Conservation (phyloP, 2,329 filamentous ascomycete species). For the Salinomyces thailandicus region DNA sequence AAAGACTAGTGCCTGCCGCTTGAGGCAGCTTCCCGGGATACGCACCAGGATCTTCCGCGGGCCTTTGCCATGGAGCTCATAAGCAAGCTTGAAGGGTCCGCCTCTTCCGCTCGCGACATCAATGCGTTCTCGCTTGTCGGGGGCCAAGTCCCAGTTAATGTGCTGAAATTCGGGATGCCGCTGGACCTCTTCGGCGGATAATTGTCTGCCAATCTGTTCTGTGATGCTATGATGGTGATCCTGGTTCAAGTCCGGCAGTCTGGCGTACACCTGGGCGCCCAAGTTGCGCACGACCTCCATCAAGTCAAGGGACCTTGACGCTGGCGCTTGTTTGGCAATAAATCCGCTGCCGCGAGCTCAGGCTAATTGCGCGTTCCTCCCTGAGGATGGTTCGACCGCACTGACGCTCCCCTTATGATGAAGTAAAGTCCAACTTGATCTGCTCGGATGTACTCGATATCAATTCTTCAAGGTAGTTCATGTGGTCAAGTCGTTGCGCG, state of each 20-base stretch:
- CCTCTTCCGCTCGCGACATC: slow-evolving; percentile 60
- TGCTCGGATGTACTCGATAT: too few species aligned
- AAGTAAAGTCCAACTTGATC: too few species aligned
- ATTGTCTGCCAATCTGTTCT: slow-evolving; percentile 8
- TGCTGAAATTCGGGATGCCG: slow-evolving; percentile 57
- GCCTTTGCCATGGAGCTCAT: slow-evolving; percentile 70
- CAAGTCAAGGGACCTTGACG: not conserved
- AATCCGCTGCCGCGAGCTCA: not conserved
- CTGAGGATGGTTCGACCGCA: not conserved
- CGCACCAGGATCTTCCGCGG: slow-evolving; percentile 62
- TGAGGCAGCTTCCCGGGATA: slow-evolving; percentile 22
- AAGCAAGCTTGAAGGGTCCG: slow-evolving; percentile 65
- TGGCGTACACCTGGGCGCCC: not conserved
- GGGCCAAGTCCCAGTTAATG: slow-evolving; percentile 58
- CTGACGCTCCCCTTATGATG: too few species aligned
- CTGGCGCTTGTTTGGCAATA: not conserved
- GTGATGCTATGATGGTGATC: slow-evolving; percentile 9
- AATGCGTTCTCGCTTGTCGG: slow-evolving; percentile 50
- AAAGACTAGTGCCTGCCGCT: not conserved
- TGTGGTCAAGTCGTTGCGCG: not conserved
- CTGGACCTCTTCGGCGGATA: slow-evolving; percentile 48
- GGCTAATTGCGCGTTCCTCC: not conserved
- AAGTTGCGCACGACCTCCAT: not conserved
- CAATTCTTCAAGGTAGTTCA: not conserved
- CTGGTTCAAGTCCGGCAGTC: slow-evolving; percentile 8